A percentile compares a stretch with the other conserved stretches of the same genome.
Conservation (phyloP, 2,329 filamentous ascomycete species). For the Penicillium concentricum region DNA sequence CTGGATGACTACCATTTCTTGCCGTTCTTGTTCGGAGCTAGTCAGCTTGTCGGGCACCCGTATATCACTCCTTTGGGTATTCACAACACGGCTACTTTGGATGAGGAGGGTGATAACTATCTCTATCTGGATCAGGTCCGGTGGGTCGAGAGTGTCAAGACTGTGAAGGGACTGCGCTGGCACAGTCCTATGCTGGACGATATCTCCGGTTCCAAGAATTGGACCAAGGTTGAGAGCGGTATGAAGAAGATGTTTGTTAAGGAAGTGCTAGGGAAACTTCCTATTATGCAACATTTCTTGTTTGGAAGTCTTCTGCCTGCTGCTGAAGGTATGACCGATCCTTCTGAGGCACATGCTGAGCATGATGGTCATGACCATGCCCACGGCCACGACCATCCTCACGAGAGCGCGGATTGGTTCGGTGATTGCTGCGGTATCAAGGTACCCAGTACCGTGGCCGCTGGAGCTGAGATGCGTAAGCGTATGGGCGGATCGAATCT, state of each 20-base stretch:
- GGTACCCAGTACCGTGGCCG: conserved; percentile 89
- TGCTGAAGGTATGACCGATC: conserved; percentile 69
- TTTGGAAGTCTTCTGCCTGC: conserved; percentile 86
- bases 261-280: conserved; percentile 88
- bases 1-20: conserved; percentile 97
- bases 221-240: conserved; percentile 88
- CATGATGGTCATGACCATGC: conserved; percentile 62
- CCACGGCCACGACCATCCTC: conserved; percentile 66
- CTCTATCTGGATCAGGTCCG: conserved; percentile 89
- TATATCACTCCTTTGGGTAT: conserved; percentile 78
- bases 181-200: conserved; percentile 98
- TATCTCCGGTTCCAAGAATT: conserved; percentile 84
- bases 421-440: conserved; percentile 98
- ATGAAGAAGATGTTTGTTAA: conserved; percentile 97
- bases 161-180: conserved; percentile 90
- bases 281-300: conserved; percentile 98
- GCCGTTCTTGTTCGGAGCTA: conserved; percentile 90
- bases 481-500: conserved; percentile 66
- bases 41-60: conserved; percentile 80
- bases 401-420: conserved; percentile 63
- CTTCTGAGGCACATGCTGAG: conserved; percentile 41
- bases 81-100: conserved; percentile 82
- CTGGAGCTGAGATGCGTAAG: conserved; percentile 85
- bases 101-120: conserved; percentile 80
- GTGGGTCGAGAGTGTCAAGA: conserved; percentile 96